Evolutionary conservation across 331 rosid genomes (phyloP), one percentile per base, ranked within the genome.

Genomic region (Prunus yedoensis): DNA sequence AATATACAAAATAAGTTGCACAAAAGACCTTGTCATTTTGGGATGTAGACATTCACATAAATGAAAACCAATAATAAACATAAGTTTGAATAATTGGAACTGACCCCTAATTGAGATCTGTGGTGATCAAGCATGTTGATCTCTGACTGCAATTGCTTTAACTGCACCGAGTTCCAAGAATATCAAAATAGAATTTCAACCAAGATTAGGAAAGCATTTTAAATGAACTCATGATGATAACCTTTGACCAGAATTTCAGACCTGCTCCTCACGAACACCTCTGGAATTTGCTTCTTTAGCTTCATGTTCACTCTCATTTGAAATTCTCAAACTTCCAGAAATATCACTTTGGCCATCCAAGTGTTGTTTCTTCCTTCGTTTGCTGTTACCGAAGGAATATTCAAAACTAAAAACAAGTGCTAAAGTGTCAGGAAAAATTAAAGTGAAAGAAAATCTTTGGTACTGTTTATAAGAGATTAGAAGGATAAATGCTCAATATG

Each of bases 261-360:
- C 97, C 97, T 94, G 88, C 75, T 86, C 93, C 78, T 85, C 88
- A 54, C 81, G 83, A 75, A 81, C 77, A 83, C 83, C 88, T 71
- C 85, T 89, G 61, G 96, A 80, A 80, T 79, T 79, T 77, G 81
- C 91, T 57, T 87, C 92, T 84, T 70, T 86, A 79, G 69, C 80
- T 73, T 30, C 87, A 74, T 89, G 89, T 68, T 82, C 91, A 78
- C 78, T 75, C 77, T 87, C 87, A 62, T 85, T 89, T 53, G 88
- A 81, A 74, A 69, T 75, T 80, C 83, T 89, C 82, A 88, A 77
- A 74, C 85, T 87, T 81, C 86, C 96, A 85, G 97, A 85, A 77
- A 81, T 76, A 79, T 88, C 97, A 80, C 83, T 86, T 73, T 77
- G 88, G 60, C 86, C 81, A 77, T 84, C 87, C 52, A 80, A 35